Evolutionary conservation across 2,329 filamentous ascomycete species (phyloP), one percentile per base, ranked within the genome.

Genomic region (Epicoccum nigrum): DNA sequence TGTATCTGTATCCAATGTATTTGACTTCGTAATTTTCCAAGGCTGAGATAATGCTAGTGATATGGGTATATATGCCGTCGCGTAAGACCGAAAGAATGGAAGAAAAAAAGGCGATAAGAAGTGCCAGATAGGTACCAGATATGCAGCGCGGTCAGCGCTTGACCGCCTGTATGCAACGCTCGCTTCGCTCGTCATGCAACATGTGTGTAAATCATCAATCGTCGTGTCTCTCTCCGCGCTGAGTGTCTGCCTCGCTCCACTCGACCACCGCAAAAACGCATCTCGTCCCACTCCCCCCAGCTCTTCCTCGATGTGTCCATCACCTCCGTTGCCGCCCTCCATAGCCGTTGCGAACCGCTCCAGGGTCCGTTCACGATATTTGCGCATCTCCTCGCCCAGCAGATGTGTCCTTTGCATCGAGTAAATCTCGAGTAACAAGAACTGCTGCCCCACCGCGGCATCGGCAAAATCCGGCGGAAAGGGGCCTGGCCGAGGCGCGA

Each of bases 31-130:
- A 15, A 6, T 32, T 5, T 32, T n/a, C n/a, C n/a, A n/a, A n/a
- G n/a, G n/a, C n/a, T n/a, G n/a, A n/a, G n/a, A n/a, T n/a, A n/a
- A n/a, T n/a, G n/a, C n/a, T n/a, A n/a, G n/a, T n/a, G n/a, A n/a
- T n/a, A 25, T 25, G 23, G 23, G 78, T 78, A 80, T 63, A 30
- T 62, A 59, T 63, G 58, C 65, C 65, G 45, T 41, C 46, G 28
- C 20, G 16, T 34, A 37, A 20, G 12, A 5, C 15, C 9, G 20
- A 32, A 27, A 27, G 4, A 25, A 35, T 11, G 17, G 16, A 27
- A 31, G 15, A 17, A 31, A 21, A 27, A 23, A 30, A 20, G 19
- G n/a, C 6, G 28, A 32, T 25, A 27, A 20, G n/a, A 32, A 17
- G 38, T 7, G 23, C 23, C 23, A 6, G n/a, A n/a, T 9, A 25